Evolutionary conservation across 192 early-diverging fungal genomes (phyloP), one percentile per base, ranked within the genome.

Genomic region (Diversispora eburnea): DNA sequence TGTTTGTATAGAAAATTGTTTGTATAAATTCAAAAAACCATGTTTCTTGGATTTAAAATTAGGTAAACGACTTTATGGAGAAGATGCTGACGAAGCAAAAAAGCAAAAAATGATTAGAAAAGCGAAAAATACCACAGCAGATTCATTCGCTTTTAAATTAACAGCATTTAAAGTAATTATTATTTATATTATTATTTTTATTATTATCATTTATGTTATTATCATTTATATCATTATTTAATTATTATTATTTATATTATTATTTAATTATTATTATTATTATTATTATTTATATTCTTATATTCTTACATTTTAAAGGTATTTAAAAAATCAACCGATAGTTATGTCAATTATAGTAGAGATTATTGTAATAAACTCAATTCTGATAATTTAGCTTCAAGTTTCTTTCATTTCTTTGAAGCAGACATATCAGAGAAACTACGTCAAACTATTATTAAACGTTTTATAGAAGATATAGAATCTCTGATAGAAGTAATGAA

Each of bases 11-110:
- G 91, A 96, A 74, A 95, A 98, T 65, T 58, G 95, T 48, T 69
- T 91, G 4, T 71, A 77, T 61, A 84, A 85, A 10, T 93, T 94
- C 74, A 81, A 72, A 10, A 79, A 87, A 47, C 89, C 95, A 2
- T 96, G 92, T 72, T 80, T 96, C 10, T 77, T 93, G 54, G 96
- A 98, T 79, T 58, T 97, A 33, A 98, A 98, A 78, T 75, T 99
- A 51, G 97, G 95, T 7, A 85, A 84, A 3, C 85, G 87, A 58
- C 77, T 96, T 45, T 90, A 88, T 75, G 94, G 91, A 56, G 82
- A 87, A 39, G 83, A 91, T 43, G 94, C 94, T 0, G 69, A 78
- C 1, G 86, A 86, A 7, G 89, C 84, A 55, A 98, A 98, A 79
- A 79, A 78, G 7, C 77, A 73, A 22, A 83, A 84, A 71, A 91